phyloP scores from a whole-genome alignment of 805 yeast genomes.

The Saccharomycopsis javanensis region DNA sequence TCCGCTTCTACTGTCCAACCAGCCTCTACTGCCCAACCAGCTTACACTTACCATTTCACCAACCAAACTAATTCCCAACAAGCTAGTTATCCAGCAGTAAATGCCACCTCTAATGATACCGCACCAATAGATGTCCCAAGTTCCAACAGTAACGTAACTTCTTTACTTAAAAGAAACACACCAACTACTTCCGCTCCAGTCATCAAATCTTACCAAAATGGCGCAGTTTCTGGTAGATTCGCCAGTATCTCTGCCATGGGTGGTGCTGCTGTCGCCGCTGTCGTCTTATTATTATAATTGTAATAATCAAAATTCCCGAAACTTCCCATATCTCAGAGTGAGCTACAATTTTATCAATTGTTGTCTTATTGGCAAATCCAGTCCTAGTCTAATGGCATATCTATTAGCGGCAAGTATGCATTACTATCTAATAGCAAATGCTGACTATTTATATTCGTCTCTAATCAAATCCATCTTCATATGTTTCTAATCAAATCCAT shows the following conservation, averaged over 20 bases:
- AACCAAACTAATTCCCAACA: background rate
- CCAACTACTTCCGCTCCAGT: background rate
- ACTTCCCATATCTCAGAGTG: background rate
- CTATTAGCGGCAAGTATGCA: no score
- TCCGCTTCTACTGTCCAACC: slow-evolving; percentile 1
- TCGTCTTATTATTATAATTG: background rate
- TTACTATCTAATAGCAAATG: no score
- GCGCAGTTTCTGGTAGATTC: background rate
- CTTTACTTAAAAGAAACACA: background rate
- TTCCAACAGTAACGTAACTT: background rate
- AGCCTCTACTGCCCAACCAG: background rate
- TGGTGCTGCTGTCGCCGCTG: background rate
- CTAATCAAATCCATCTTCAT: no score
- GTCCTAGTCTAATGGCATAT: no score
- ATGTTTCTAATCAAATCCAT: no score
- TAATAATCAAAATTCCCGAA: background rate
- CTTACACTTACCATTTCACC: background rate
- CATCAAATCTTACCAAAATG: background rate
- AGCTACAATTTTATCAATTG: background rate
- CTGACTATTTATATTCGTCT: no score
- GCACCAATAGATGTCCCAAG: no score
- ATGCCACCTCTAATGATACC: background rate
- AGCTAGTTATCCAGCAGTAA: background rate
- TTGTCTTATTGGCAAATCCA: no score
- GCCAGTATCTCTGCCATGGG: background rate